phyloP scores from a whole-genome alignment of 352 stramenopile genomes.

The Phytopythium boreale region DNA sequence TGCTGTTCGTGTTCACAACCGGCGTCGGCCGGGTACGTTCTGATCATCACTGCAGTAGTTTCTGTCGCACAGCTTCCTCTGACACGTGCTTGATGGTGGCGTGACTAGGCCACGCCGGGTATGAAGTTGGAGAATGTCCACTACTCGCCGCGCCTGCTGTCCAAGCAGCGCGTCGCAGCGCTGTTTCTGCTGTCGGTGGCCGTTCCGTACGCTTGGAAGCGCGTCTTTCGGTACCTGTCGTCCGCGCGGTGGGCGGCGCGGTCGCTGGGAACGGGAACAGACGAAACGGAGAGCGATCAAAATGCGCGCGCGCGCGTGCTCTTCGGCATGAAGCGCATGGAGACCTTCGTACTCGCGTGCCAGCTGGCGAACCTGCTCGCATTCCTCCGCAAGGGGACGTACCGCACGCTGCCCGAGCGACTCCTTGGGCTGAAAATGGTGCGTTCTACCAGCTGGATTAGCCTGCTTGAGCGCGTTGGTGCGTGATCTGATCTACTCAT shows the following conservation, averaged over 20 bases:
- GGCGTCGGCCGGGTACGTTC: conserved; percentile 50
- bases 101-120: conserved; percentile 59
- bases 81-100: conserved; percentile 4
- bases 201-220: conserved; percentile 78
- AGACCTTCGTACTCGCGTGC: conserved; percentile 61
- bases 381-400: conserved; percentile 71
- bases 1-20: conserved; percentile 68
- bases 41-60: not conserved
- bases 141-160: conserved; percentile 48
- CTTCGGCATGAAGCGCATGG: conserved; percentile 62
- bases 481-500: conserved; percentile 1
- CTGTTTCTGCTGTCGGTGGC: conserved; percentile 75
- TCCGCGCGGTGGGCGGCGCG: conserved; percentile 39
- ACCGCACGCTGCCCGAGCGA: conserved; percentile 70
- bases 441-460: conserved; percentile 2
- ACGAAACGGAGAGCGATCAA: conserved; percentile 7
- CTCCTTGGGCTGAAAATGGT: conserved; percentile 73
- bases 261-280: not conserved
- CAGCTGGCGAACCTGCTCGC: conserved; percentile 71
- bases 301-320: conserved; percentile 29
- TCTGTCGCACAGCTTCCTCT: conserved; percentile 4
- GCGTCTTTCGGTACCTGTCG: conserved; percentile 56
- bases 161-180: conserved; percentile 35
- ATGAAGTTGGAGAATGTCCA: conserved; percentile 85
- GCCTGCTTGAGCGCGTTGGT: not conserved